Conservation (phyloP, 2,329 filamentous ascomycete genomes). For the Colletotrichum tropicale region DNA sequence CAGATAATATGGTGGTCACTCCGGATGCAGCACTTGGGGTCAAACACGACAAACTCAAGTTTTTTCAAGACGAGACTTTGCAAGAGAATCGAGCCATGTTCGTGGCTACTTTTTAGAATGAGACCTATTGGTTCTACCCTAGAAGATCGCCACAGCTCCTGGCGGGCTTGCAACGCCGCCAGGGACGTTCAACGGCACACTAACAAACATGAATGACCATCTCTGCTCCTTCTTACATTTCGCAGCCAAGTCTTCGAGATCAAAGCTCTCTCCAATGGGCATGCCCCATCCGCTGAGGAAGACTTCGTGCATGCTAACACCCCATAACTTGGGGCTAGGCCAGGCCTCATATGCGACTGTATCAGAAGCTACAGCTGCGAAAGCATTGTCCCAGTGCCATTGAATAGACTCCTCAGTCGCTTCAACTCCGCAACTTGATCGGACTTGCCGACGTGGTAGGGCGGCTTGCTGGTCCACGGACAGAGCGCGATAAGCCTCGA, state of each 20-base stretch:
- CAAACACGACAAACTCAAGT: neutral
- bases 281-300: constrained; percentile 54
- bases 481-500: constrained; percentile 43
- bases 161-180: constrained; percentile 50
- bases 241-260: constrained; percentile 39
- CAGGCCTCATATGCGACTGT: constrained; percentile 46
- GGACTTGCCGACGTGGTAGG: neutral
- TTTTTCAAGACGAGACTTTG: neutral
- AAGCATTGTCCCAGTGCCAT: constrained; percentile 52
- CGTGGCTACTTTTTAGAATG: neutral
- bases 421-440: constrained; percentile 37
- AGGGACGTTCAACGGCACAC: constrained; percentile 50
- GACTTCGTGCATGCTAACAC: constrained; percentile 48
- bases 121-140: neutral
- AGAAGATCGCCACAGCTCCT: constrained; percentile 48
- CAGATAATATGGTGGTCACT: no score
- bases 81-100: neutral
- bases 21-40: neutral
- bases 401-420: constrained; percentile 38
- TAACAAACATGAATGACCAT: constrained; percentile 55
- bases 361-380: constrained; percentile 50
- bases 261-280: constrained; percentile 41
- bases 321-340: constrained; percentile 38
- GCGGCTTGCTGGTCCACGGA: constrained; percentile 32
- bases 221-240: constrained; percentile 56